Conservation (phyloP, 345 rosid species). For the Limnanthes douglasii region DNA sequence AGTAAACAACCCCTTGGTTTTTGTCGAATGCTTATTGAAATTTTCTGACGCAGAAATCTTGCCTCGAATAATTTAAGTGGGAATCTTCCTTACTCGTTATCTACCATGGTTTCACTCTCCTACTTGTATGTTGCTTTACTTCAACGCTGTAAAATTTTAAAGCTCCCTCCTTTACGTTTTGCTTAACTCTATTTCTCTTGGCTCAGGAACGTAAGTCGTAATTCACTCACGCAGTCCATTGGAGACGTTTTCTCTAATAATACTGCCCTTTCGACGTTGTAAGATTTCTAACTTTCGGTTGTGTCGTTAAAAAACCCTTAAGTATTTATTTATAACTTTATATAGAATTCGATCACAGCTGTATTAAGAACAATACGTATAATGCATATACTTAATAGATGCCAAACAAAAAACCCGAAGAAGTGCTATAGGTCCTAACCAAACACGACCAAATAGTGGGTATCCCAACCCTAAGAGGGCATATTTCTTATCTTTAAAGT, state of each 20-base stretch:
- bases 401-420: too few species aligned
- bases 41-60: constrained; percentile 55
- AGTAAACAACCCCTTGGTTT: too few species aligned
- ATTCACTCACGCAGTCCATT: constrained; percentile 51
- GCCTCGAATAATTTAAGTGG: constrained; percentile 78
- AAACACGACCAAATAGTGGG: too few species aligned
- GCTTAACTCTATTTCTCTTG: background rate
- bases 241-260: constrained; percentile 62
- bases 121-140: constrained; percentile 51
- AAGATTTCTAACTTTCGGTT: constrained; percentile 21
- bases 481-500: too few species aligned
- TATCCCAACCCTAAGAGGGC: too few species aligned
- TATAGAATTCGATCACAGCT: too few species aligned
- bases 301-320: background rate
- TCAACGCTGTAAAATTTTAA: constrained; percentile 7
- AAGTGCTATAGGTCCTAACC: too few species aligned
- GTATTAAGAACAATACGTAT: too few species aligned
- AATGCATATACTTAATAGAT: too few species aligned
- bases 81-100: constrained; percentile 83
- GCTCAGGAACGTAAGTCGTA: constrained; percentile 50
- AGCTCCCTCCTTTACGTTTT: background rate
- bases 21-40: constrained; percentile 5
- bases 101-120: constrained; percentile 53
- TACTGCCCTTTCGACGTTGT: constrained; percentile 42
- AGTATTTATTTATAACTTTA: too few species aligned